These are phyloP conservation scores for Colletotrichum plurivorum DNA, from an alignment of 2,329 filamentous ascomycete genomes.

Conservation along the genomic window DNA sequence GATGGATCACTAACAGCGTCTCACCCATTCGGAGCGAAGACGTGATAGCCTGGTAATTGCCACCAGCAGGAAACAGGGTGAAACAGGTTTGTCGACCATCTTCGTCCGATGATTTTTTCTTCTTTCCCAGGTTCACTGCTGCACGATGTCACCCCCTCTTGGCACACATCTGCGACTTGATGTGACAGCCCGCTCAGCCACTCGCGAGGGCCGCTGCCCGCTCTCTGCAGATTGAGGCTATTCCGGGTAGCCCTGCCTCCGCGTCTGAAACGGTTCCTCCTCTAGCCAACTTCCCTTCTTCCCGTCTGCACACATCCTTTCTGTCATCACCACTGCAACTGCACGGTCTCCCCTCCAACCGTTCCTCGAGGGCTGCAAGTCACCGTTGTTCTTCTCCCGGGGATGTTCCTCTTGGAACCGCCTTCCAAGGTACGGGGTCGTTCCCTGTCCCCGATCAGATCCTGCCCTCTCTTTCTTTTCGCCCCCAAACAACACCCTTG, in stretches of 20 bases:
- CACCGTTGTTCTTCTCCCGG: background rate
- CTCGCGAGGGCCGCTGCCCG: constrained; percentile 6
- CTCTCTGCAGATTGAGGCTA: constrained; percentile 21
- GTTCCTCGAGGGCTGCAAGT: background rate
- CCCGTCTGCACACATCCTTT: background rate
- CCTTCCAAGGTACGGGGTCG: background rate
- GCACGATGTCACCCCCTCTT: constrained; percentile 23
- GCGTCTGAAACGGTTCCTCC: constrained; percentile 26
- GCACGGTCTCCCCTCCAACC: background rate
- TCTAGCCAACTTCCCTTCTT: constrained; percentile 10
- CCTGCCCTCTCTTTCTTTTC: background rate
- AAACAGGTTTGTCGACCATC: constrained; percentile 28
- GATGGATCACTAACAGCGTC: background rate
- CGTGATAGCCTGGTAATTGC: constrained; percentile 5
- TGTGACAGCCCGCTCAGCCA: constrained; percentile 31
- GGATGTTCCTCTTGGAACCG: background rate
- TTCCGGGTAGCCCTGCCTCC: constrained; percentile 11
- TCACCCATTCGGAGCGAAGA: background rate
- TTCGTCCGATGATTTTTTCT: constrained; percentile 25
- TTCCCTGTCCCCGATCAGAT: background rate
- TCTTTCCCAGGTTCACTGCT: constrained; percentile 20
- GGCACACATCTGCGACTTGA: constrained; percentile 37
- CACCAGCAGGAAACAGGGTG: background rate
- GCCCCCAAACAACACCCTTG: background rate
- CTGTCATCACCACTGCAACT: constrained; percentile 8